These are phyloP conservation scores for Tephrocybe sp. DNA, from an alignment of 768 basidiomycete genomes.

Conservation along the genomic window DNA sequence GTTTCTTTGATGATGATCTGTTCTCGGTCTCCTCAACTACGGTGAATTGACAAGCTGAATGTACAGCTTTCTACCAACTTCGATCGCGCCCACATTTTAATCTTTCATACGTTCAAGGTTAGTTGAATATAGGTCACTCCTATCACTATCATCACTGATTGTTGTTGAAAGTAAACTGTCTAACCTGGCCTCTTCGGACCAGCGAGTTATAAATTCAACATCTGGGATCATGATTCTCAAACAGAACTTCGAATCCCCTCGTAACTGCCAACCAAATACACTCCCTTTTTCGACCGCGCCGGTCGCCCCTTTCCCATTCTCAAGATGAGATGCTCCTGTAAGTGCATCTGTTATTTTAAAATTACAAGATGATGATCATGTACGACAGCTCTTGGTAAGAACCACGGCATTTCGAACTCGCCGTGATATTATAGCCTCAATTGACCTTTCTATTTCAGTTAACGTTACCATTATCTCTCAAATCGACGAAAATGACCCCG, in stretches of 20 bases:
- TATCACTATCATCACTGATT: not conserved
- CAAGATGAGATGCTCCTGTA: conserved; percentile 2
- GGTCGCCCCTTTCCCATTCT: not conserved
- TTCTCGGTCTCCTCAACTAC: too few relatives aligned
- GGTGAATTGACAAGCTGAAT: too few relatives aligned
- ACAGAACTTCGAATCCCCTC: not conserved
- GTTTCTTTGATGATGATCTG: too few relatives aligned
- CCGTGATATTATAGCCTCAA: not conserved
- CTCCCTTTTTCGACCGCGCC: not conserved
- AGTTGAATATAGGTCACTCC: not conserved
- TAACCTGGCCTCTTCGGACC: not conserved
- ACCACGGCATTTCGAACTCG: not conserved
- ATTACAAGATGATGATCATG: not conserved
- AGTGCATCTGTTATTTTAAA: not conserved
- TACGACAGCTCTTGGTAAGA: conserved; percentile 3
- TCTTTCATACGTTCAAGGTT: not conserved
- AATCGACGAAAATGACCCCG: not conserved
- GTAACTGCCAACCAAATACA: not conserved
- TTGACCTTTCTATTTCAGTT: not conserved
- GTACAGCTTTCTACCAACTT: too few relatives aligned
- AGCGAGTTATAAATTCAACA: not conserved
- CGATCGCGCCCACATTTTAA: too few relatives aligned
- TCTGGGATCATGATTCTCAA: not conserved
- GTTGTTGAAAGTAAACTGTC: not conserved
- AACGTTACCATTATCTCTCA: not conserved